Evolutionary conservation across 2,329 filamentous ascomycete genomes (phyloP).

Genomic region (Fusarium agapanthi): DNA sequence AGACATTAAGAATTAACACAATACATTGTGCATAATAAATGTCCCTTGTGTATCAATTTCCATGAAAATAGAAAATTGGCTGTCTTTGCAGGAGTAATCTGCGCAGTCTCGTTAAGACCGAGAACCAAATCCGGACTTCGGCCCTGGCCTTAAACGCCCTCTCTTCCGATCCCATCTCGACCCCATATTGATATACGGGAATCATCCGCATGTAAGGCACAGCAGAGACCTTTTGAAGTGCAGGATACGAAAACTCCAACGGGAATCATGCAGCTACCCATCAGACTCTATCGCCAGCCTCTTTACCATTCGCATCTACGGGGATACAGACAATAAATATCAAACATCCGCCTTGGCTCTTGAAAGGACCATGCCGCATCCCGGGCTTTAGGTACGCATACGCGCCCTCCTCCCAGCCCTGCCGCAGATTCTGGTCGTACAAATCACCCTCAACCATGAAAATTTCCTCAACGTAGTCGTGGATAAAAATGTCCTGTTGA

Average conservation of each 20-base stretch:
- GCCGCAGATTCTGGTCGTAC: slow-evolving; percentile 43
- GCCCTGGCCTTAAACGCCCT: neutral
- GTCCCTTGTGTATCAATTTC: too few relatives aligned
- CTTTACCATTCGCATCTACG: slow-evolving; percentile 11
- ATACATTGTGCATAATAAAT: too few relatives aligned
- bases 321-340: slow-evolving; percentile 42
- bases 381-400: slow-evolving; percentile 53
- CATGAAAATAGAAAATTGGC: neutral
- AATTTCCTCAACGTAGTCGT: slow-evolving; percentile 51
- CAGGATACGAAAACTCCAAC: neutral
- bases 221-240: neutral
- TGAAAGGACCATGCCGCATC: slow-evolving; percentile 52
- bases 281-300: slow-evolving; percentile 13
- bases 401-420: slow-evolving; percentile 46
- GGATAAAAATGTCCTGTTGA: slow-evolving; percentile 43
- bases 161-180: slow-evolving; percentile 1
- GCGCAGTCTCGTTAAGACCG: neutral
- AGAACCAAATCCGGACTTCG: slow-evolving; percentile 16
- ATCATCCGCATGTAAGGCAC: neutral
- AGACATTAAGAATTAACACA: too few relatives aligned
- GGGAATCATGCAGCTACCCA: neutral
- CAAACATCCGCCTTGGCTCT: slow-evolving; percentile 47
- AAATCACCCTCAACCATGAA: slow-evolving; percentile 49
- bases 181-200: neutral
- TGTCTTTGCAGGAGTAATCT: neutral